A percentile compares a stretch with the other conserved stretches of the same genome.
These are phyloP conservation scores for Barnettozyma wickerhamii DNA, from an alignment of 805 yeast genomes.

Conservation along the genomic window DNA sequence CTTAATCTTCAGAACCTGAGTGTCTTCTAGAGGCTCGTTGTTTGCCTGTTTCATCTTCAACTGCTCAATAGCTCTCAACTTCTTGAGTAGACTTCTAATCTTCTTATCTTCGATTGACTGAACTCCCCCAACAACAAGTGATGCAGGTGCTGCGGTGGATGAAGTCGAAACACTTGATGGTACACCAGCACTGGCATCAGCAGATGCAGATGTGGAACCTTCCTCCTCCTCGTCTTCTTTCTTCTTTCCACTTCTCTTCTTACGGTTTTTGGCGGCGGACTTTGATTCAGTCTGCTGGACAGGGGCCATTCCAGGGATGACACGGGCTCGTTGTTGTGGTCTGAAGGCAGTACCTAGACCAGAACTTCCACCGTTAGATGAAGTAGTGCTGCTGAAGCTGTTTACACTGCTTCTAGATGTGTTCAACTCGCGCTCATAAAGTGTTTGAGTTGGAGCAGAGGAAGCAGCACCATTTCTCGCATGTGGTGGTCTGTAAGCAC, in stretches of 20 bases:
- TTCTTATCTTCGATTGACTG: conserved; percentile 85
- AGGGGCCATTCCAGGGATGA: conserved; percentile 57
- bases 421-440: conserved; percentile 54
- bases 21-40: conserved; percentile 86
- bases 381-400: conserved; percentile 13
- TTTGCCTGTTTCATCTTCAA: conserved; percentile 78
- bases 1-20: conserved; percentile 84
- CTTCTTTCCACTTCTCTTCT: conserved; percentile 65
- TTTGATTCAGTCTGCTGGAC: conserved; percentile 47
- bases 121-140: conserved; percentile 55
- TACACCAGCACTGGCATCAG: conserved; percentile 9
- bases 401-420: conserved; percentile 13
- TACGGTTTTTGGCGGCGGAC: conserved; percentile 67
- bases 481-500: conserved; percentile 97
- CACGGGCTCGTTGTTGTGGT: conserved; percentile 34
- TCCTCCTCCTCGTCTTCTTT: conserved; percentile 43
- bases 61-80: conserved; percentile 91
- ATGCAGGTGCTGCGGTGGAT: conserved; percentile 26
- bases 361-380: conserved; percentile 4
- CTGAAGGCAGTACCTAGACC: conserved; percentile 19
- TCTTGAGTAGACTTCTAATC: conserved; percentile 84
- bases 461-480: conserved; percentile 53
- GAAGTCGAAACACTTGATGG: too few species aligned
- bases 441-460: conserved; percentile 36
- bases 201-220: conserved; percentile 8